A percentile compares a stretch with the other conserved stretches of the same genome.
phyloP scores from a whole-genome alignment of 441 rosid species.

The Aquilaria agallochum region DNA sequence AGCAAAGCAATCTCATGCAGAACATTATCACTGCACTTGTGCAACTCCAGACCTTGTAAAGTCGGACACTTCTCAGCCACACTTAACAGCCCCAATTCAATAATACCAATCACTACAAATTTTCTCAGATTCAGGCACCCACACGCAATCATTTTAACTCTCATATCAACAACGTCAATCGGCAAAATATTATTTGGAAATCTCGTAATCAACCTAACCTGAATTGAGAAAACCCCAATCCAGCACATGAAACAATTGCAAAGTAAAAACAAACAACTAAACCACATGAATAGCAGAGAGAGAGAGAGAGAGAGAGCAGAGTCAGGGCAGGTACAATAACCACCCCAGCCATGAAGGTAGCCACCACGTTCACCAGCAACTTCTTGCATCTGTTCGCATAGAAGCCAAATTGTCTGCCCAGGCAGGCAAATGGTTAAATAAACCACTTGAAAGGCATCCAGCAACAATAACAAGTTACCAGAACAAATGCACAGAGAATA shows the following conservation, averaged over 20 bases:
- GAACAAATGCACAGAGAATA: too few species aligned
- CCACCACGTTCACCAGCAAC: conserved; percentile 99
- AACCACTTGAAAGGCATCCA: too few species aligned
- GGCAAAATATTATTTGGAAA: conserved; percentile 49
- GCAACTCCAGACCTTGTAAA: conserved; percentile 59
- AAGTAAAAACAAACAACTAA: too few species aligned
- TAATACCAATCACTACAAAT: conserved; percentile 50
- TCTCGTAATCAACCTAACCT: conserved; percentile 39
- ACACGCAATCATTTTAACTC: conserved; percentile 38
- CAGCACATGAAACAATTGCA: conserved; percentile 15
- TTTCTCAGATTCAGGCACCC: conserved; percentile 56
- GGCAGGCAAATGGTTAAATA: conserved; percentile 31
- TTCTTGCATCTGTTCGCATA: conserved; percentile 95
- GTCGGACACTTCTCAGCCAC: conserved; percentile 55
- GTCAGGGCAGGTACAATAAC: conserved; percentile 25
- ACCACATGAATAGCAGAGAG: neutral
- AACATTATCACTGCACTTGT: conserved; percentile 51
- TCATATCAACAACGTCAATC: conserved; percentile 44
- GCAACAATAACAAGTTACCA: too few species aligned
- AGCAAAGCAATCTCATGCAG: conserved; percentile 47
- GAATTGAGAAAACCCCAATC: conserved; percentile 63
- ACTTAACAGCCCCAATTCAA: conserved; percentile 48
- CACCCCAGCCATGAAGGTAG: conserved; percentile 98
- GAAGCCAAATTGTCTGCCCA: conserved; percentile 95
- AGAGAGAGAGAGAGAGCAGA: neutral